Percentiles rank a stretch among this genome's conserved stretches.
Conservation (phyloP, 345 rosid genomes). For the Diplotaxis tenuifolia region DNA sequence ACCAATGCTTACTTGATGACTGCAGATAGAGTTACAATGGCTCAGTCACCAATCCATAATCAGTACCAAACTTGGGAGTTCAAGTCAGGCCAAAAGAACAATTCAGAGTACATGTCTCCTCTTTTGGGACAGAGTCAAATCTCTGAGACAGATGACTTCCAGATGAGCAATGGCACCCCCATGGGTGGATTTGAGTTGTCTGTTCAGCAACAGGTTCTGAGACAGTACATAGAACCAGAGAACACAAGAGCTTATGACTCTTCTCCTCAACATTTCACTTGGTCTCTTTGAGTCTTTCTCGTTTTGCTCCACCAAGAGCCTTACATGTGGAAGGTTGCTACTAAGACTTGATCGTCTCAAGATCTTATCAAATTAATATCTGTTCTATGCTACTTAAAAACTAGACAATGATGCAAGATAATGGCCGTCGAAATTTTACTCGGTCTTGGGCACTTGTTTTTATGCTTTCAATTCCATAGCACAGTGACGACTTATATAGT, state of each 20-base stretch:
- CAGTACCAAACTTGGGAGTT: conserved; percentile 56
- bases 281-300: conserved; percentile 53
- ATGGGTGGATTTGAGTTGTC: conserved; percentile 50
- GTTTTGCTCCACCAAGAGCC: conserved; percentile 19
- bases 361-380: conserved; percentile 1
- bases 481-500: conserved; percentile 25
- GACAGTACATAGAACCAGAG: conserved; percentile 58
- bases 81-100: conserved; percentile 42
- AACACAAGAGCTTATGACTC: conserved; percentile 50
- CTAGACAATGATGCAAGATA: conserved; percentile 9
- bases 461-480: background rate
- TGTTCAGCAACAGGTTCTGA: conserved; percentile 46
- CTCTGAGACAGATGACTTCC: conserved; percentile 39
- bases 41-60: conserved; percentile 44
- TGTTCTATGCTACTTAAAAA: conserved; percentile 10
- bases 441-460: background rate
- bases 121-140: conserved; percentile 47
- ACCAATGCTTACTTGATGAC: conserved; percentile 26
- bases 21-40: conserved; percentile 34
- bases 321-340: conserved; percentile 20
- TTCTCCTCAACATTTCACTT: conserved; percentile 50
- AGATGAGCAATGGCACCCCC: conserved; percentile 22
- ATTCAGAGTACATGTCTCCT: conserved; percentile 40
- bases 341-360: conserved; percentile 17
- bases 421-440: too few species aligned